phyloP scores from a whole-genome alignment of 2,329 filamentous ascomycete genomes.

The Fusarium sp. region DNA sequence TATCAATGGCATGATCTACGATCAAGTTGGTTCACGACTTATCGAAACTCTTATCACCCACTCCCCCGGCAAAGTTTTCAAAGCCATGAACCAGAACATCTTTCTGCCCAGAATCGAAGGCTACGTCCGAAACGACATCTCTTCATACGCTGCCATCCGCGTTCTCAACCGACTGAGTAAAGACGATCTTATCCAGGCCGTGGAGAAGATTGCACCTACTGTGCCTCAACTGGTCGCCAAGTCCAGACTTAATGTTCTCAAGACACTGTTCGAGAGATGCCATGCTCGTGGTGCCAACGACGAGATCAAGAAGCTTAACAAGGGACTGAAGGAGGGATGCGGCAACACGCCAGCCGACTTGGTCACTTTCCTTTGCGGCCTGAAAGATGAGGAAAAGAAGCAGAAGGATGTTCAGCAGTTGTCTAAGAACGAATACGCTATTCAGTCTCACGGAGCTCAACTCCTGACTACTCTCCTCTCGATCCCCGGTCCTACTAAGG shows the following conservation, averaged over 20 bases:
- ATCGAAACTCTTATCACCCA: slow-evolving; percentile 86
- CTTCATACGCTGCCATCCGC: slow-evolving; percentile 86
- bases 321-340: slow-evolving; percentile 61
- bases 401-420: slow-evolving; percentile 54
- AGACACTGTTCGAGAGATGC: slow-evolving; percentile 85
- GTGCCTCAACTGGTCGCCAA: slow-evolving; percentile 79
- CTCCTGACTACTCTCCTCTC: slow-evolving; percentile 83
- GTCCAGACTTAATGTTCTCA: slow-evolving; percentile 81
- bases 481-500: slow-evolving; percentile 75
- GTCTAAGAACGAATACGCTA: slow-evolving; percentile 67
- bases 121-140: slow-evolving; percentile 88
- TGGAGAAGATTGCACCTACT: slow-evolving; percentile 77
- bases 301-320: slow-evolving; percentile 61
- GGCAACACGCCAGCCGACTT: slow-evolving; percentile 60
- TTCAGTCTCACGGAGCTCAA: slow-evolving; percentile 79
- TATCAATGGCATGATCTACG: slow-evolving; percentile 88
- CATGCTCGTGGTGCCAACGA: slow-evolving; percentile 71
- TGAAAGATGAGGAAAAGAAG: slow-evolving; percentile 55
- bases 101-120: slow-evolving; percentile 84
- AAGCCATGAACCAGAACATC: slow-evolving; percentile 82
- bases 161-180: slow-evolving; percentile 86
- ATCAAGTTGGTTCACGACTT: slow-evolving; percentile 88
- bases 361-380: slow-evolving; percentile 62
- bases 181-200: slow-evolving; percentile 82
- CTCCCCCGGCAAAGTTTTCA: slow-evolving; percentile 90